Evolutionary conservation across 129 eudicot genomes (phyloP), one percentile per base, ranked within the genome.

Genomic region (Mikania micrantha): DNA sequence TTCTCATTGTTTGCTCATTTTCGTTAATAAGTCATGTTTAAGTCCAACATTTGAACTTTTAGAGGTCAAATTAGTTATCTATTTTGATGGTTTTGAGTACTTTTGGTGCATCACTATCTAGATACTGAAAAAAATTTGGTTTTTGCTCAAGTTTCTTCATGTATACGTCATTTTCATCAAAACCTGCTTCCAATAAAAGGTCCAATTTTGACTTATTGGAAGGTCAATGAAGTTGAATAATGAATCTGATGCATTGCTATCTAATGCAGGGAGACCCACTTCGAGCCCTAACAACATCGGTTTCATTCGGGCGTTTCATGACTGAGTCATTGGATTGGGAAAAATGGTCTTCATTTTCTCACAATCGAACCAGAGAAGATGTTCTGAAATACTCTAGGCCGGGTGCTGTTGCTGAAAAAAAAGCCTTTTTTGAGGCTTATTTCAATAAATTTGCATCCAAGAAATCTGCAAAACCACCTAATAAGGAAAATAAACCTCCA

Each of bases 331-430:
- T 93, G 74, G 87, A 83, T 52, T 93, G 96, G 98, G 96, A 80
- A 66, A 88, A 74, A 73, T 86, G 95, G 95, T 93, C 98, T 16
- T 72, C 92, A 45, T 93, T 93, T 73, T 76, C 87, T 65, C 85
- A 86, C 53, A 93, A 88, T 45, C 88, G 96, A 15, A 80, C 76
- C 71, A 53, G 81, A 54, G 98, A 93, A 71, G 98, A 93, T 70
- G 96, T 83, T 32, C 82, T 84, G 76, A 93, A 76, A 74, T 74
- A 49, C 77, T 84, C 96, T 22, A 82, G 74, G 68, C 95, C 96
- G 9, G 98, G 98, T 60, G 79, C 87, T 31, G 98, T 93, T 49
- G 98, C 98, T 57, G 85, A 83, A 60, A 93, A 84, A 87, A 93
- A 88, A 73, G 92, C 98, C 53, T 84, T 84, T 61, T 93, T 93